Base-by-base conservation (phyloP, 768 basidiomycete species). In the Boletus huronensis region DNA sequence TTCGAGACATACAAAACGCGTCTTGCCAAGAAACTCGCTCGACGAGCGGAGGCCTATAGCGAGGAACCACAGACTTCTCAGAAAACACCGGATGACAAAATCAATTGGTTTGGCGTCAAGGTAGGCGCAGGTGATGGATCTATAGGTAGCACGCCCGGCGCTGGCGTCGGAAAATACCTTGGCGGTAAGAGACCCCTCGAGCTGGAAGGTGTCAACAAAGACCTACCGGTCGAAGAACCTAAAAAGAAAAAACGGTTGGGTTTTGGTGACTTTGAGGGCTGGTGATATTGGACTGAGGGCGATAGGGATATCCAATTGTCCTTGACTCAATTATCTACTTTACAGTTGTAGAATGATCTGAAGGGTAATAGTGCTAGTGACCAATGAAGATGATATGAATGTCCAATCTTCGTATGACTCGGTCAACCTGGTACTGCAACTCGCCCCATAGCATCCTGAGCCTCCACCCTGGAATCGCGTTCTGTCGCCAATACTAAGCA, bases 1-100 rank as follows among this genome's bases (percentile, higher is more conserved):
- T 98, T 97, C 64, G 90, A 96, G 50, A 88, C 88, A 36, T 98
- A 97, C 72, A 93, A 95, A 67, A 79, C 77, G 23, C 85, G 93
- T 14, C 81, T 93, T 8, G 81, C 82, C 32, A 93, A 88, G 64
- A 90, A 88, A 61, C 79, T 91, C 10, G 85, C 88, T 2, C 59
- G 62, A 28, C 69, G 62, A 36, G 66, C 68, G 25, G 43, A 74
- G 41, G 71, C 71, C 38, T 63, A 63, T 46, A 64, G 52, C 34
- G 64, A 70, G 19, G 55, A 67, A 40, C 64, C 69, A 55, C 71
- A 63, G 64, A 58, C 39, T 50, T 58, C 60, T 40, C 76, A 82
- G 41, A 81, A 83, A 63, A 83, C 82, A 62, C 78, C 82, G 45
- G 81, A 80, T n/a, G 83, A 89, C 58, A 75, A 82, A 54, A 74